Base-by-base conservation (phyloP, 1,139 yeast genomes). In the Pneumocystis canis region DNA sequence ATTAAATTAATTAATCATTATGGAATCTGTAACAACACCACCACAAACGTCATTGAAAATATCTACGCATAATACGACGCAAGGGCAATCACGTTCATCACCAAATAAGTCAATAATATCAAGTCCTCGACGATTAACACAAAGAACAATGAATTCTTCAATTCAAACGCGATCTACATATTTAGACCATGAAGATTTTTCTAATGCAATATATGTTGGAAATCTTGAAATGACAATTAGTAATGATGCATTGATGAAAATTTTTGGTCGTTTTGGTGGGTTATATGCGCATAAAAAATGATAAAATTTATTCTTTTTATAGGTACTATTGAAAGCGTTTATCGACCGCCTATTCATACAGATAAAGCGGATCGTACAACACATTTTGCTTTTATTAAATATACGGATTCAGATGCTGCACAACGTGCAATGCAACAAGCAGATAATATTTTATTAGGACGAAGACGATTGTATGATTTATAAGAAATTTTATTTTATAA, bases 201-300 rank as follows among this genome's bases (percentile, higher is more conserved):
- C 54, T 25, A 47, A 47, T 47, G 54, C 54, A 47, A 25, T 47
- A 47, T 47, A 47, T 25, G 54, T 47, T 25, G 54, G 54, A 28
- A 47, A 47, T 47, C 30, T 47, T 25, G 54, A 47, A 28, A 47
- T 47, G 54, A 47, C 54, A 25, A 47, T 47, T 25, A 47, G 30
- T 25, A 47, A 47, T 47, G 54, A 47, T 47, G 54, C 54, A 5
- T 11, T 47, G 54, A 47, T 47, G 54, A 47, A 47, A 47, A 47
- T 47, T 47, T 47, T 47, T 47, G 54, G 54, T 11, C 54, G 54
- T 47, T 47, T 47, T 47, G 54, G 54, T 47, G 54, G n/a, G 31
- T 11, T 47, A 28, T 47, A 47, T 47, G 54, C 54, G 30, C n/a
- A 9, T 7, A 20, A 25, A 47, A 11, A 47, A 7, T 11, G n/a